Percentiles rank a stretch among this genome's conserved stretches.
phyloP scores from a whole-genome alignment of 2,329 filamentous ascomycete genomes.

The Chaetomiaceae sp. region DNA sequence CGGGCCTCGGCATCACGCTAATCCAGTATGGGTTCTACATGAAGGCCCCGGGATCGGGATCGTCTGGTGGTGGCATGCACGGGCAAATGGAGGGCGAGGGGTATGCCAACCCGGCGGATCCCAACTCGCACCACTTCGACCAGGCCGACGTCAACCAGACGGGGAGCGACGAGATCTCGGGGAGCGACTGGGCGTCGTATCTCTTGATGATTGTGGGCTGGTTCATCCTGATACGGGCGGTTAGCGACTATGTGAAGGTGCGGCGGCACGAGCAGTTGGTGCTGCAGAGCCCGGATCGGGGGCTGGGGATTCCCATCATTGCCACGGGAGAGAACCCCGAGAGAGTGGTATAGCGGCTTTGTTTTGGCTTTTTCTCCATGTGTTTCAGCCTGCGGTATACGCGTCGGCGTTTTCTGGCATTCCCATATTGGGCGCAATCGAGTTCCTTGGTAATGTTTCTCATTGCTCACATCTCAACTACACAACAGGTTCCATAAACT shows the following conservation, averaged over 20 bases:
- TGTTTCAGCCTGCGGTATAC: not conserved
- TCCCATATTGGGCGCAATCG: not conserved
- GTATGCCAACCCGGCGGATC: constrained; percentile 71
- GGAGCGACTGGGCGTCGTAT: constrained; percentile 86
- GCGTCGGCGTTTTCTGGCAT: constrained; percentile 2
- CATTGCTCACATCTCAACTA: not conserved
- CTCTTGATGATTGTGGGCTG: constrained; percentile 94
- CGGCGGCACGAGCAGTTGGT: constrained; percentile 90
- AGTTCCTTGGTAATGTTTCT: not conserved
- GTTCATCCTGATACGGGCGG: constrained; percentile 94
- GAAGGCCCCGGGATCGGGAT: constrained; percentile 55
- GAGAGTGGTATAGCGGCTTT: constrained; percentile 59
- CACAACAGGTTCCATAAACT: not conserved
- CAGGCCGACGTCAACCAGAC: constrained; percentile 57
- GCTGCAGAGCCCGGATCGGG: constrained; percentile 84
- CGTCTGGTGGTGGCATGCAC: constrained; percentile 34
- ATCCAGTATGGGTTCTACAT: constrained; percentile 97
- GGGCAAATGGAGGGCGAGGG: constrained; percentile 44
- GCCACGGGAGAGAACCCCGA: constrained; percentile 79
- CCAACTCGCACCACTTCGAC: constrained; percentile 86
- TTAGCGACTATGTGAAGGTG: constrained; percentile 84
- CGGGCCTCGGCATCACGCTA: constrained; percentile 88
- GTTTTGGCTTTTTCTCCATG: not conserved
- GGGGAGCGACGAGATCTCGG: constrained; percentile 52
- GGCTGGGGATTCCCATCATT: constrained; percentile 78